Percentiles rank a stretch among this genome's conserved stretches.
These are phyloP conservation scores for Camelina laxa DNA, from an alignment of 345 rosid species.

Conservation along the genomic window DNA sequence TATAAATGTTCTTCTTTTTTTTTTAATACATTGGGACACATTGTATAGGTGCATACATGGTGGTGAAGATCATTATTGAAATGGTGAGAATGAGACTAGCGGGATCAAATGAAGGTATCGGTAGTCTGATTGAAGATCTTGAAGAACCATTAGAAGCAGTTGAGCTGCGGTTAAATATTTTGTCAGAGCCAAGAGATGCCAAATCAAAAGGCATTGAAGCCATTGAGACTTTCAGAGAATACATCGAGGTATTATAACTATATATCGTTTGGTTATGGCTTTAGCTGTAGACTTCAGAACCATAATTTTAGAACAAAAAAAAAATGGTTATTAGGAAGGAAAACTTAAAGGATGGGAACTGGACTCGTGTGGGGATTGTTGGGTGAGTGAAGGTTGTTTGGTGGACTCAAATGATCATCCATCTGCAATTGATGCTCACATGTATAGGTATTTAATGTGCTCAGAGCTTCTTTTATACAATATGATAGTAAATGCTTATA, in stretches of 20 bases:
- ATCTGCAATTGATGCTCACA: conserved; percentile 76
- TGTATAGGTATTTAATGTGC: conserved; percentile 68
- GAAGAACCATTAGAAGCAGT: conserved; percentile 71
- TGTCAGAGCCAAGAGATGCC: conserved; percentile 70
- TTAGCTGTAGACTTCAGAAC: not conserved
- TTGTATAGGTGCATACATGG: conserved; percentile 89
- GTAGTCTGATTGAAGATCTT: conserved; percentile 74
- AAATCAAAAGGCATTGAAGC: conserved; percentile 76
- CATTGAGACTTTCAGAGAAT: conserved; percentile 70
- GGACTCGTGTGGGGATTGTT: conserved; percentile 89
- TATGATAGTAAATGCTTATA: not conserved
- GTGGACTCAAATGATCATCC: conserved; percentile 78
- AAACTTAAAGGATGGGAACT: conserved; percentile 77
- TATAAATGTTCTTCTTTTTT: not conserved
- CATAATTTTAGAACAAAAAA: conserved; percentile 1
- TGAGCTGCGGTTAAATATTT: conserved; percentile 74
- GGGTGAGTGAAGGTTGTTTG: conserved; percentile 94
- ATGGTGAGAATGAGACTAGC: conserved; percentile 83
- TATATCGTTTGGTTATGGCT: not conserved
- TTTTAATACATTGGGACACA: not conserved
- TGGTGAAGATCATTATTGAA: conserved; percentile 84
- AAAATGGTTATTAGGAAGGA: conserved; percentile 58
- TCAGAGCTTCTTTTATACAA: conserved; percentile 5
- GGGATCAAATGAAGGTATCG: conserved; percentile 71
- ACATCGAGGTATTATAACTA: conserved; percentile 57